These are phyloP conservation scores for Elaphomyces granulatus DNA, from an alignment of 495 filamentous ascomycete species.

Conservation along the genomic window DNA sequence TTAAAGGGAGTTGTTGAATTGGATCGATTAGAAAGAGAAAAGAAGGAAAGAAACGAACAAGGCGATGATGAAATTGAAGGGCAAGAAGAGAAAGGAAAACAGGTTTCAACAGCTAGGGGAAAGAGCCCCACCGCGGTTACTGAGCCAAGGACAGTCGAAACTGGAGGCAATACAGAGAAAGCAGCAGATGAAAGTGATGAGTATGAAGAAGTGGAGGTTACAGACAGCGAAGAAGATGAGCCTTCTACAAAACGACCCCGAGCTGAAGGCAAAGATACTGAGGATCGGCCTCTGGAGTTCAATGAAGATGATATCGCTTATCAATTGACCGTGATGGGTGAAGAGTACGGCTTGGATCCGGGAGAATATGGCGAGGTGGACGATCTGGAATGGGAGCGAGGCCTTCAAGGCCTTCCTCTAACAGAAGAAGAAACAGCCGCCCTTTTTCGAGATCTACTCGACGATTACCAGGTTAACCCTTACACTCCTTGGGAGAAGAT, in stretches of 20 bases:
- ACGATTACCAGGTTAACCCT: conserved; percentile 68
- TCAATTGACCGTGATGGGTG: conserved; percentile 76
- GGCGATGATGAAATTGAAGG: conserved; percentile 15
- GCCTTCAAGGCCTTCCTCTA: conserved; percentile 49
- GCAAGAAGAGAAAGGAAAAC: conserved; percentile 19
- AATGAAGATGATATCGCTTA: conserved; percentile 91
- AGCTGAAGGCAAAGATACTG: conserved; percentile 39
- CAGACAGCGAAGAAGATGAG: conserved; percentile 40
- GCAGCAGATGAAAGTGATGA: conserved; percentile 42
- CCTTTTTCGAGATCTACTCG: conserved; percentile 74
- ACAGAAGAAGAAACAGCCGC: conserved; percentile 53
- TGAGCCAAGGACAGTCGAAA: conserved; percentile 1
- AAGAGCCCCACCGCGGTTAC: neutral
- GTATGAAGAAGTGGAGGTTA: conserved; percentile 83
- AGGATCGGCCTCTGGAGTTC: conserved; percentile 63
- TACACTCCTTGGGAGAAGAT: conserved; percentile 87
- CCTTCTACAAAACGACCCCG: conserved; percentile 50
- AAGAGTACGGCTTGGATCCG: conserved; percentile 57
- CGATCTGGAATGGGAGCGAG: conserved; percentile 54
- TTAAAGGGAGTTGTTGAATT: conserved; percentile 65
- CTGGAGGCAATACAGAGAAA: neutral
- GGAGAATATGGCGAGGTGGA: conserved; percentile 56
- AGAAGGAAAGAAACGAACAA: conserved; percentile 29
- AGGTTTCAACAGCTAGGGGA: conserved; percentile 9
- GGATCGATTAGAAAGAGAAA: conserved; percentile 40